Evolutionary conservation across 495 filamentous ascomycete species (phyloP).

Genomic region (Aspergillus campestris): DNA sequence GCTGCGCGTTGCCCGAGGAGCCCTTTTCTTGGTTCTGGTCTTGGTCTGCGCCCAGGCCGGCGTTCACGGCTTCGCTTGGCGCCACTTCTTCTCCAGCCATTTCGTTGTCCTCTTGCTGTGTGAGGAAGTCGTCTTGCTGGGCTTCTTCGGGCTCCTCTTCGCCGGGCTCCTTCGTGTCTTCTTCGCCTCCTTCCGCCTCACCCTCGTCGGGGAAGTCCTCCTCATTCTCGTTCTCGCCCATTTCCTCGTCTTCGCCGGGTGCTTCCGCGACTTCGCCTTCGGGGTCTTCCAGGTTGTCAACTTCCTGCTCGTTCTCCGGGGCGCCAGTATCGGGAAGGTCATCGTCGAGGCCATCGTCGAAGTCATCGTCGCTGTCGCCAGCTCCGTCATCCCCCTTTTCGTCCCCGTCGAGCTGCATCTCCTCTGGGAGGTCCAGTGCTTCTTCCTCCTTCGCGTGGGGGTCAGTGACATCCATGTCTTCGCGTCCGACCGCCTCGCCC

Average conservation of each 20-base stretch:
- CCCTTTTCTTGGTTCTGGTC: conserved; percentile 55
- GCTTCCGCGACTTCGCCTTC: conserved; percentile 24
- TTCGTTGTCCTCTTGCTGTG: conserved; percentile 36
- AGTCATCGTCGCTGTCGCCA: conserved; percentile 58
- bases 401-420: conserved; percentile 60
- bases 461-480: conserved; percentile 57
- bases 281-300: conserved; percentile 18
- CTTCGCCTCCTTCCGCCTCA: conserved; percentile 25
- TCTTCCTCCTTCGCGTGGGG: conserved; percentile 66
- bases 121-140: conserved; percentile 34
- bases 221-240: conserved; percentile 33
- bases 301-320: conserved; percentile 25
- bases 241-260: conserved; percentile 23
- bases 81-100: conserved; percentile 41
- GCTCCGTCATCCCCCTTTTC: conserved; percentile 55
- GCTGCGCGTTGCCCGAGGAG: conserved; percentile 56
- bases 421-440: conserved; percentile 56
- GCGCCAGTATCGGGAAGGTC: conserved; percentile 48
- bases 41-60: conserved; percentile 35
- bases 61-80: conserved; percentile 38
- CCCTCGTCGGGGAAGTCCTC: conserved; percentile 17
- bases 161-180: conserved; percentile 48
- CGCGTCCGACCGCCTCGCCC: conserved; percentile 49
- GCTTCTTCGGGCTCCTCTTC: conserved; percentile 36
- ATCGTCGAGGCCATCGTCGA: conserved; percentile 61